These are phyloP conservation scores for Oleoguttula mirabilis DNA, from an alignment of 495 filamentous ascomycete genomes.

Conservation along the genomic window DNA sequence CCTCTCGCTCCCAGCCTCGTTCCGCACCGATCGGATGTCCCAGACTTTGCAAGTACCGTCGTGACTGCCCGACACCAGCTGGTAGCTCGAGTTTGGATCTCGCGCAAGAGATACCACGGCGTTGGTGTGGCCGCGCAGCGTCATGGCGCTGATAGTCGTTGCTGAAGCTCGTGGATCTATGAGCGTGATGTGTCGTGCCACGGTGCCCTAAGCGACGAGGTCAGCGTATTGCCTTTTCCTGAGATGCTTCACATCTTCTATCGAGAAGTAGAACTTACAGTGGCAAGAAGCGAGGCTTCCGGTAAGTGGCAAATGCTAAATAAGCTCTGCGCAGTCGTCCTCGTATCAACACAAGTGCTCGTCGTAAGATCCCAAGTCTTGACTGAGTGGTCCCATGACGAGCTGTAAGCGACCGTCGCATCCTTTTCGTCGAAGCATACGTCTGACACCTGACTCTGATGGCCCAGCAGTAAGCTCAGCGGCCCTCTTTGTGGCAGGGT, in stretches of 20 bases:
- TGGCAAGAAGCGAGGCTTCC: constrained; percentile 59
- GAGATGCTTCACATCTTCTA: no score
- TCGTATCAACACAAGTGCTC: constrained; percentile 54
- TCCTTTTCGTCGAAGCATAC: constrained; percentile 76
- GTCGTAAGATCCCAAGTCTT: constrained; percentile 87
- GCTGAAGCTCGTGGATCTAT: constrained; percentile 75
- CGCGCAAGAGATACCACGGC: constrained; percentile 59
- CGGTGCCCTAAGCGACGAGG: no score
- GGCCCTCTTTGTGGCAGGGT: constrained; percentile 63
- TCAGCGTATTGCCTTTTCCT: no score
- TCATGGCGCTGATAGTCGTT: constrained; percentile 64
- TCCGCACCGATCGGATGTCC: constrained; percentile 56
- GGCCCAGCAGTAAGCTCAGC: constrained; percentile 56
- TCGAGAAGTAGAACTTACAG: no score
- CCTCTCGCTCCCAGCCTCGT: constrained; percentile 38
- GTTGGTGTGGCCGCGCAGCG: constrained; percentile 80
- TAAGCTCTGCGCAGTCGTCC: constrained; percentile 70
- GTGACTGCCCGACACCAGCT: constrained; percentile 69
- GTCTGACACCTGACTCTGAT: constrained; percentile 58
- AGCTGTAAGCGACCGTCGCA: constrained; percentile 76
- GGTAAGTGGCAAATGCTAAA: constrained; percentile 60
- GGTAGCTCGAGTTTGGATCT: constrained; percentile 62
- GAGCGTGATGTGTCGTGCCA: constrained; percentile 76
- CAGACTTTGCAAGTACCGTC: constrained; percentile 86
- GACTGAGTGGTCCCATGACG: constrained; percentile 77